Percentiles rank a stretch among this genome's conserved stretches.
phyloP scores from a whole-genome alignment of 768 basidiomycete genomes.

The Polyporus arcularius region DNA sequence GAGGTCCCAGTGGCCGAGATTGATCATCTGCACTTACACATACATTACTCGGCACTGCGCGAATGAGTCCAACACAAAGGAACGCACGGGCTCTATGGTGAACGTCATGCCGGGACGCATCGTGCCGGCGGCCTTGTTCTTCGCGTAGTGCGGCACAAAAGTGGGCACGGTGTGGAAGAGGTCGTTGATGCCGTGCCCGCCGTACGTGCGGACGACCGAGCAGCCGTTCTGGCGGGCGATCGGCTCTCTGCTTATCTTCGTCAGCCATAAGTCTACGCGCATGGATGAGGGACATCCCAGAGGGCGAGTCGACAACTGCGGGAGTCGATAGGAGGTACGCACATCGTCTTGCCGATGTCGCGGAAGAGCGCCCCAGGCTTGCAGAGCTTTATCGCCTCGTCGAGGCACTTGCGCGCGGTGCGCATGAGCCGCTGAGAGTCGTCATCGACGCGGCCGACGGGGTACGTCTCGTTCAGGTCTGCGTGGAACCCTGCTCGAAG shows the following conservation, averaged over 20 bases:
- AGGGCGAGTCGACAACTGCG: neutral
- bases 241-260: constrained; percentile 60
- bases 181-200: constrained; percentile 87
- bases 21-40: constrained; percentile 72
- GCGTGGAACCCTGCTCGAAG: constrained; percentile 73
- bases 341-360: constrained; percentile 88
- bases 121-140: constrained; percentile 88
- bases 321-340: constrained; percentile 31
- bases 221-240: constrained; percentile 82
- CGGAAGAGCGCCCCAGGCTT: constrained; percentile 92
- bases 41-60: neutral
- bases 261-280: too few species aligned
- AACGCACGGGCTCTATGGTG: constrained; percentile 76
- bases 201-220: constrained; percentile 87
- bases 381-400: constrained; percentile 89
- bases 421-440: constrained; percentile 81
- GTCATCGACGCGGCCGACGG: constrained; percentile 83
- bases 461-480: constrained; percentile 92
- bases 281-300: too few species aligned
- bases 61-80: neutral
- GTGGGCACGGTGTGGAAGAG: constrained; percentile 87
- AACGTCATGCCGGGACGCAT: constrained; percentile 92
- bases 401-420: constrained; percentile 79
- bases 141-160: constrained; percentile 86
- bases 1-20: constrained; percentile 77